Percentiles rank a stretch among this genome's conserved stretches.
Evolutionary conservation across 208 protist species (phyloP).

Genomic region (Leishmania turanica): DNA sequence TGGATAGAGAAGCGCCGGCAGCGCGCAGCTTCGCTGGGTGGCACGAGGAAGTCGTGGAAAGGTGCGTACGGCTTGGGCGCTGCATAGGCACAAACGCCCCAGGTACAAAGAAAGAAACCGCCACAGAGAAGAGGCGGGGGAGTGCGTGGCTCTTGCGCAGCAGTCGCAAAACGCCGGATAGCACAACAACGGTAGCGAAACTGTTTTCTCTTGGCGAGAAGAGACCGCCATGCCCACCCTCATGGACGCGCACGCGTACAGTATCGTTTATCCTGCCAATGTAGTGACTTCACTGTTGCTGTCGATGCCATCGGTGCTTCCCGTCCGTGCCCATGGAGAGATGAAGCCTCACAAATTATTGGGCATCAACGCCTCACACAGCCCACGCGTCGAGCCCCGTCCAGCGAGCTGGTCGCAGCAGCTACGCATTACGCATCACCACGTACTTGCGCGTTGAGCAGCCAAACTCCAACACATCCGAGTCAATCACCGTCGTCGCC

Average conservation of each 20-base stretch:
- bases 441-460: constrained; percentile 74
- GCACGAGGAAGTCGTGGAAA: not conserved
- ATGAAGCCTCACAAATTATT: not conserved
- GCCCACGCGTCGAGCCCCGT: not conserved
- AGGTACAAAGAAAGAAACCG: not conserved
- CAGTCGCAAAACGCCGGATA: not conserved
- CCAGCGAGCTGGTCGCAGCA: not conserved
- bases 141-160: not conserved
- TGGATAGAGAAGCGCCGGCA: not conserved
- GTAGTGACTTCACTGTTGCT: not conserved
- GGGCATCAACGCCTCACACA: not conserved
- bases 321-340: not conserved
- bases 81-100: no score
- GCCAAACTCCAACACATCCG: constrained; percentile 79
- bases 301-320: not conserved
- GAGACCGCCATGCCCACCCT: no score
- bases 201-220: not conserved
- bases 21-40: not conserved
- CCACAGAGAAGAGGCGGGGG: not conserved
- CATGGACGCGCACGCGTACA: not conserved
- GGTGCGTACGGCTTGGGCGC: not conserved
- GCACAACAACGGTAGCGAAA: not conserved
- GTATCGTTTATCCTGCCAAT: not conserved
- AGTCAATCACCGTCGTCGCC: constrained; percentile 54
- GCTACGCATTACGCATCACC: constrained; percentile 41